Evolutionary conservation across 2,329 filamentous ascomycete genomes (phyloP).

Genomic region (Alternaria sp.): DNA sequence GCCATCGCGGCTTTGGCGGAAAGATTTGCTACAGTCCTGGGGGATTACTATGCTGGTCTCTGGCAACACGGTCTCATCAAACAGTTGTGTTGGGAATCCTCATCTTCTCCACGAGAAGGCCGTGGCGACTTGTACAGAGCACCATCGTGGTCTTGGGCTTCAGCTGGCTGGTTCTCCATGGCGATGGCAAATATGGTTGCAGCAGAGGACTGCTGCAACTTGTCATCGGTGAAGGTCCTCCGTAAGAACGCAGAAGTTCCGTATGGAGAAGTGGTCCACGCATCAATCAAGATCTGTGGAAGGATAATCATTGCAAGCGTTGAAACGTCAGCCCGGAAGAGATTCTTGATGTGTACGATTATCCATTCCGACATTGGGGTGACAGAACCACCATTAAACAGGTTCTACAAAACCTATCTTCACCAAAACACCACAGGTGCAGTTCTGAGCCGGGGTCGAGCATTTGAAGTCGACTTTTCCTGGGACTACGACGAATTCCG

Average conservation of each 20-base stretch:
- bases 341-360: too few species aligned
- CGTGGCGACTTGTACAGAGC: too few species aligned
- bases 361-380: accelerated
- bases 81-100: neutral
- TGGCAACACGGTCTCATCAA: neutral
- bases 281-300: neutral
- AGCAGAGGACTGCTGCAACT: neutral
- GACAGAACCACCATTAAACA: neutral
- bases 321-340: too few species aligned
- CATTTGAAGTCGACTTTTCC: neutral
- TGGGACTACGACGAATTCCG: neutral
- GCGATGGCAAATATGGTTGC: too few species aligned
- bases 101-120: too few species aligned
- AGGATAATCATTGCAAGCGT: neutral
- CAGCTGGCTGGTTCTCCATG: too few species aligned
- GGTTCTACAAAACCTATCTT: neutral
- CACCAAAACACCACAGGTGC: accelerated
- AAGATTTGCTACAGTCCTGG: accelerated
- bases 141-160: neutral
- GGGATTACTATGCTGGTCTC: neutral
- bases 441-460: accelerated
- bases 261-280: neutral
- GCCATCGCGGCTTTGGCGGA: neutral
- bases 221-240: accelerated
- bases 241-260: neutral